Conservation (phyloP, 2,329 filamentous ascomycete genomes). For the Raffaelea arxii region DNA sequence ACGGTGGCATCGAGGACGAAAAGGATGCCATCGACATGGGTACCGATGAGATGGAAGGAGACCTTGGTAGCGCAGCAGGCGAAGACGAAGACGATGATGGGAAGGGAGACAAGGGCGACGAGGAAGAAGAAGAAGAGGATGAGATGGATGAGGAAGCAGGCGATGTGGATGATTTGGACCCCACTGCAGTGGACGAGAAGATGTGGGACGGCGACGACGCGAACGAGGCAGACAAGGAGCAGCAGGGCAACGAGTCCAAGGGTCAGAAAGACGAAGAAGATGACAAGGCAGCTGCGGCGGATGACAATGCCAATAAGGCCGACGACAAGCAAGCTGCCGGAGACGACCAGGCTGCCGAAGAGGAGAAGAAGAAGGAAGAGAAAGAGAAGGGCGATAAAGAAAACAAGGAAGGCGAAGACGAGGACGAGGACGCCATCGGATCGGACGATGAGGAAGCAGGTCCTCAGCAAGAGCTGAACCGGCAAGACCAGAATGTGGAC, state of each 20-base stretch:
- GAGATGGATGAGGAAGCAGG: slow-evolving; percentile 85
- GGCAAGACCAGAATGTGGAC: slow-evolving; percentile 64
- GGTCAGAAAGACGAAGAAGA: slow-evolving; percentile 58
- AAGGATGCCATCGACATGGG: slow-evolving; percentile 89
- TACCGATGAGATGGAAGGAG: slow-evolving; percentile 81
- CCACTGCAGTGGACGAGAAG: slow-evolving; percentile 90
- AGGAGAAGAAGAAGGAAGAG: slow-evolving; percentile 39
- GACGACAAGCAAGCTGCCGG: slow-evolving; percentile 47
- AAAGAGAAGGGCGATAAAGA: slow-evolving; percentile 25
- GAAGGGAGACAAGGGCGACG: slow-evolving; percentile 47
- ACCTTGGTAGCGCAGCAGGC: slow-evolving; percentile 57
- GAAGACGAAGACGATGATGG: slow-evolving; percentile 54
- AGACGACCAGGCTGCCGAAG: slow-evolving; percentile 45
- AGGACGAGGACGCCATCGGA: slow-evolving; percentile 55
- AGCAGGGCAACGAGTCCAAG: slow-evolving; percentile 63
- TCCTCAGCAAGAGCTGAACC: slow-evolving; percentile 45
- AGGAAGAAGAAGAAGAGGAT: slow-evolving; percentile 50
- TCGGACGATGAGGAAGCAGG: slow-evolving; percentile 48
- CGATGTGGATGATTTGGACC: slow-evolving; percentile 83
- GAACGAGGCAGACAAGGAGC: slow-evolving; percentile 73
- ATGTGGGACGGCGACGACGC: slow-evolving; percentile 92
- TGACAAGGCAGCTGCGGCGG: slow-evolving; percentile 44
- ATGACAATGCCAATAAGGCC: slow-evolving; percentile 54
- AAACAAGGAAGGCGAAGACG: slow-evolving; percentile 32
- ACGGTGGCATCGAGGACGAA: slow-evolving; percentile 63